Conservation (phyloP, 495 filamentous ascomycete genomes). For the Hypoxylon trugodes region DNA sequence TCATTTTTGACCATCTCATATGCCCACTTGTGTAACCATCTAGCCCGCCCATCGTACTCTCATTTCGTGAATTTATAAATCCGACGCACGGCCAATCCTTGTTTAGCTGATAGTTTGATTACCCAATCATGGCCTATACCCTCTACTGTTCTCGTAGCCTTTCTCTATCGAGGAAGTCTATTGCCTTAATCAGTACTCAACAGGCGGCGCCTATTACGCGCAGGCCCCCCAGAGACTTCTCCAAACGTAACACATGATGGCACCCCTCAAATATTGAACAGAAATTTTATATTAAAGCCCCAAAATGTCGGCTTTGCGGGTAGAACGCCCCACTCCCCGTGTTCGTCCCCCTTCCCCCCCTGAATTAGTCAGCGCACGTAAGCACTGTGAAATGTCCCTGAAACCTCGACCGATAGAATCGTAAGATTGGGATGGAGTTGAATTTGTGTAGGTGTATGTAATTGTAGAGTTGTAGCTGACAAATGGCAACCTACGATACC, state of each 20-base stretch:
- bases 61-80: background rate
- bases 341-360: no score
- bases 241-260: background rate
- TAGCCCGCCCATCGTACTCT: background rate
- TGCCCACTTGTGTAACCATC: slow-evolving; percentile 6
- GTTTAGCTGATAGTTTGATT: slow-evolving; percentile 12
- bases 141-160: background rate
- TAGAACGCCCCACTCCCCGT: background rate
- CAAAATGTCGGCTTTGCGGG: background rate
- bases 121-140: slow-evolving; percentile 1
- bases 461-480: no score
- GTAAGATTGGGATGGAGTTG: no score
- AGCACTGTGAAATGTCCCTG: background rate
- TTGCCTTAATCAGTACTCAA: slow-evolving; percentile 5
- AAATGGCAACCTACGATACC: no score
- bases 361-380: background rate
- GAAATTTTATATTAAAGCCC: background rate
- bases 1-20: slow-evolving; percentile 1
- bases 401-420: background rate
- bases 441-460: no score
- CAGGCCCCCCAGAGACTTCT: background rate
- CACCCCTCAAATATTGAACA: background rate
- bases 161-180: background rate
- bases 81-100: background rate
- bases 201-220: background rate